These are phyloP conservation scores for Sporothrix luriei DNA, from an alignment of 2,329 filamentous ascomycete genomes.

Conservation along the genomic window DNA sequence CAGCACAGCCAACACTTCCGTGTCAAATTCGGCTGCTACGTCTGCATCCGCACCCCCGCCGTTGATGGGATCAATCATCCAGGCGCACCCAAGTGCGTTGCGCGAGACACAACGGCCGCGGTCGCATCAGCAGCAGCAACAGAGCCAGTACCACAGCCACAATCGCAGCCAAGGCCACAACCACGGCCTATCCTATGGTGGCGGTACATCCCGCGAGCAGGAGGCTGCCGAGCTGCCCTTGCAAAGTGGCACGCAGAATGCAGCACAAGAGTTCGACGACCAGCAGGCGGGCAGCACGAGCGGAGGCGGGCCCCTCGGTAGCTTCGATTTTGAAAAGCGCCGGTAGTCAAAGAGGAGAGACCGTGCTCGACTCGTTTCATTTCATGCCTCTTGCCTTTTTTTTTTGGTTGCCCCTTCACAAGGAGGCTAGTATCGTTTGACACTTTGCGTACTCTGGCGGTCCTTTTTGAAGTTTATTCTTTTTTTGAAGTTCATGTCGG, in stretches of 20 bases:
- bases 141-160: slow-evolving; percentile 31
- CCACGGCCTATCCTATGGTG: slow-evolving; percentile 28
- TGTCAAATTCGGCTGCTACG: not conserved
- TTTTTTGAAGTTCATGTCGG: not conserved
- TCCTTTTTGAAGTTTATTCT: not conserved
- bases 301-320: slow-evolving; percentile 3
- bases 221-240: slow-evolving; percentile 68
- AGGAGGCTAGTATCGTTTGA: not conserved
- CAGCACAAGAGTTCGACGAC: slow-evolving; percentile 39
- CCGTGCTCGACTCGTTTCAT: not conserved
- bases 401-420: not conserved
- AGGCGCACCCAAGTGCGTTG: slow-evolving; percentile 45
- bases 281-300: slow-evolving; percentile 53
- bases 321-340: slow-evolving; percentile 23
- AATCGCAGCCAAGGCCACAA: slow-evolving; percentile 2
- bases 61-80: slow-evolving; percentile 38
- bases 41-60: not conserved
- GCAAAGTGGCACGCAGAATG: slow-evolving; percentile 43
- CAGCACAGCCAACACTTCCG: not conserved
- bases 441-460: not conserved
- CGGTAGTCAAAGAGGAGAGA: not conserved
- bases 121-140: slow-evolving; percentile 42
- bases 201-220: slow-evolving; percentile 36
- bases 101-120: slow-evolving; percentile 43
- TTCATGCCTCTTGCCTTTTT: not conserved